Evolutionary conservation across 345 rosid species (phyloP).

Genomic region (Pistacia atlantica): DNA sequence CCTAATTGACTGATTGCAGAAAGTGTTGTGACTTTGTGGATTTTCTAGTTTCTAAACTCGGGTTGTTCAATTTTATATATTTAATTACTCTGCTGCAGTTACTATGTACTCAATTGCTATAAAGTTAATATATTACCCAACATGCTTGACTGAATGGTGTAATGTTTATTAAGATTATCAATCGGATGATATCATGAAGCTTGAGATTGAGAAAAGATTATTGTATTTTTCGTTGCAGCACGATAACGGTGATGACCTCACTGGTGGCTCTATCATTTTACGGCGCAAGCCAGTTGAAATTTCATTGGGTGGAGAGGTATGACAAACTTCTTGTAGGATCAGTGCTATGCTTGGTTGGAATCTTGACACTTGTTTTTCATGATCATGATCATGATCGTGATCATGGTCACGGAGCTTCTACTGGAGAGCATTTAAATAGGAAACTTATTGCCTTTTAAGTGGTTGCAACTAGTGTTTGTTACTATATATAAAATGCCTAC

Average conservation of each 20-base stretch:
- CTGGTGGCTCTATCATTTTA: conserved; percentile 95
- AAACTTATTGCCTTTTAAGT: conserved; percentile 61
- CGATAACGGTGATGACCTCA: conserved; percentile 92
- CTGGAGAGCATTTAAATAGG: conserved; percentile 55
- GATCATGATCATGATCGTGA: conserved; percentile 64
- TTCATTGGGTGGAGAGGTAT: conserved; percentile 94
- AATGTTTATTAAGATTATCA: neutral
- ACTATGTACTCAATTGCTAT: neutral
- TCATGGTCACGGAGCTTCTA: conserved; percentile 31
- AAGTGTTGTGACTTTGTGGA: neutral
- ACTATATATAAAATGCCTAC: too few relatives aligned
- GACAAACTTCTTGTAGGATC: conserved; percentile 98
- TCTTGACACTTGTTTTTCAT: conserved; percentile 86
- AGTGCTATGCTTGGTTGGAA: conserved; percentile 89
- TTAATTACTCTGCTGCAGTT: neutral
- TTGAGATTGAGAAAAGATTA: conserved; percentile 16
- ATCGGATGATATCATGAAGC: neutral
- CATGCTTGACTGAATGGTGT: neutral
- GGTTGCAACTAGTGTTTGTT: neutral
- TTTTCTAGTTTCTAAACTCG: neutral
- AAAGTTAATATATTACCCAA: neutral
- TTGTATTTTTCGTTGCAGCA: conserved; percentile 51
- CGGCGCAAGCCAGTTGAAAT: conserved; percentile 96
- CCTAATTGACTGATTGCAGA: neutral
- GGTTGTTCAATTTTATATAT: neutral